Percentiles rank a stretch among this genome's conserved stretches.
phyloP scores from a whole-genome alignment of 176 grass and related monocot species.

The Carex cristatella region DNA sequence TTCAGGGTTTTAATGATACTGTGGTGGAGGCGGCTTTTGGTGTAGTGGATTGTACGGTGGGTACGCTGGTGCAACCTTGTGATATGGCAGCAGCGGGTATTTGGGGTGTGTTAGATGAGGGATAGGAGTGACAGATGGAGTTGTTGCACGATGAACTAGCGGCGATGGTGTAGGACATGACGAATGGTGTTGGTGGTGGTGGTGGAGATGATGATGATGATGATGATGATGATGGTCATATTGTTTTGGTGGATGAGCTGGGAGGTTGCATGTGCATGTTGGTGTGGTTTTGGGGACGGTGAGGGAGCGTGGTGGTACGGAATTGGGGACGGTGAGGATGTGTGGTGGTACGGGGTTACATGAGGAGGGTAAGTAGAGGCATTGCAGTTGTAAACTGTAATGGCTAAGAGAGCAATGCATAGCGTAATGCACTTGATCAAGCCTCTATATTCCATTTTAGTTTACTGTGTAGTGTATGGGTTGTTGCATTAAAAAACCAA shows the following conservation, averaged over 20 bases:
- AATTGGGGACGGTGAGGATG: not conserved
- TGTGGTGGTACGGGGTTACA: not conserved
- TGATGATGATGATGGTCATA: conserved; percentile 45
- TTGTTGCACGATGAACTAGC: not conserved
- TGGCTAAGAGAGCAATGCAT: not conserved
- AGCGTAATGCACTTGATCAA: not conserved
- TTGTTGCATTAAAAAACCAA: not conserved
- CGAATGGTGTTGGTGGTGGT: not conserved
- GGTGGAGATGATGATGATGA: conserved; percentile 36
- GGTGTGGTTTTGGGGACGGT: not conserved
- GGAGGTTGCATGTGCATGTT: not conserved
- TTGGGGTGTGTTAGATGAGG: not conserved
- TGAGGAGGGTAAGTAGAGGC: not conserved
- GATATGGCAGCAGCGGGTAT: not conserved
- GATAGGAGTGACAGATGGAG: not conserved
- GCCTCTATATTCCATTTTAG: not conserved
- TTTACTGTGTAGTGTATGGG: not conserved
- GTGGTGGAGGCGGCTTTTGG: too few species aligned
- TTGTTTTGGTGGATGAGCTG: conserved; percentile 1
- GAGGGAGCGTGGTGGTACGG: not conserved
- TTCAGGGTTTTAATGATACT: not conserved
- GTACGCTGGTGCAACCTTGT: not conserved
- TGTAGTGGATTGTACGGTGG: not conserved
- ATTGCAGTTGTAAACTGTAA: not conserved
- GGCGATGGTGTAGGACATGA: not conserved